Evolutionary conservation across 768 basidiomycete species (phyloP).

Genomic region (Boletus vermiculosoides): DNA sequence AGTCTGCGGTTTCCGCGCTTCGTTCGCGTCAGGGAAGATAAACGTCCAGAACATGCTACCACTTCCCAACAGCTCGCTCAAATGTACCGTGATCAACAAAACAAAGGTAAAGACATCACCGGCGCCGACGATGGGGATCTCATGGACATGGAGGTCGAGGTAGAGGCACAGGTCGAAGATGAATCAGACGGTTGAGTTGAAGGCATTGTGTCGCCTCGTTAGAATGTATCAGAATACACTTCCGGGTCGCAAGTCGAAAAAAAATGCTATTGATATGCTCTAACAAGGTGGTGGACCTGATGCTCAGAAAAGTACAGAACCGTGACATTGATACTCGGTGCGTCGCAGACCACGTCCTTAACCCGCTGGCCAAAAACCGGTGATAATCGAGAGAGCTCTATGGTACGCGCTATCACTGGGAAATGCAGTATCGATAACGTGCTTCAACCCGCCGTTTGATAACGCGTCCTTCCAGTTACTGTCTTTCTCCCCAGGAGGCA

Average conservation of each 20-base stretch:
- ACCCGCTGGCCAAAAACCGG: conserved; percentile 15
- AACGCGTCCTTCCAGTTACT: conserved; percentile 34
- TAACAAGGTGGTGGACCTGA: background rate
- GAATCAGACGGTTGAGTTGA: conserved; percentile 26
- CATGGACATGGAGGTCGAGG: conserved; percentile 48
- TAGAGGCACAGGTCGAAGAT: conserved; percentile 30
- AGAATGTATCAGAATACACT: background rate
- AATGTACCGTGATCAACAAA: conserved; percentile 66
- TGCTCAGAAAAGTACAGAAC: background rate
- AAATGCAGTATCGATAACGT: conserved; percentile 30
- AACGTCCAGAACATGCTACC: conserved; percentile 68
- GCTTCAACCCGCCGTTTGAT: conserved; percentile 23
- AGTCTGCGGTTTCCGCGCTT: conserved; percentile 90
- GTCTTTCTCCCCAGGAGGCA: conserved; percentile 30
- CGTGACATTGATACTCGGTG: background rate
- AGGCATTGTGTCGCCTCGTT: background rate
- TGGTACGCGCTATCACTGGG: conserved; percentile 26
- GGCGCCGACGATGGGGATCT: conserved; percentile 61
- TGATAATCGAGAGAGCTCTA: conserved; percentile 22
- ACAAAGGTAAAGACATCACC: conserved; percentile 28
- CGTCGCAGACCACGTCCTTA: background rate
- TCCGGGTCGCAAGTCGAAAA: background rate
- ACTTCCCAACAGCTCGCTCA: conserved; percentile 66
- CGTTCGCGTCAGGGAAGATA: conserved; percentile 71
- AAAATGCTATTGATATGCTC: background rate